phyloP scores from a whole-genome alignment of 23 red algal genomes.

The Gracilaria vermiculophylla region DNA sequence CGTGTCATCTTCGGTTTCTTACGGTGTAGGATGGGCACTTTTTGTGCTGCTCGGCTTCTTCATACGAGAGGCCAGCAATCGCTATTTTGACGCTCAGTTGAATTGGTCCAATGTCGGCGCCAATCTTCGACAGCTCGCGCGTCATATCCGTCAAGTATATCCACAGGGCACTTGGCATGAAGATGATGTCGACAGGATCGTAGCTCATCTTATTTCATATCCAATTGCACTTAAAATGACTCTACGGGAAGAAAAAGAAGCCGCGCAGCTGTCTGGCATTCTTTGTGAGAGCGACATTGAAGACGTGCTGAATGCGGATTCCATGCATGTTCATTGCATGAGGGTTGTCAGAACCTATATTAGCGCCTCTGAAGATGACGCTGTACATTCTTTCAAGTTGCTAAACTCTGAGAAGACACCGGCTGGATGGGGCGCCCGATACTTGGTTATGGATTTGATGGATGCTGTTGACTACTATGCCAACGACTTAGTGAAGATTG shows the following conservation, averaged over 20 bases:
- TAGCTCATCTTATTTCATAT: conserved; percentile 1
- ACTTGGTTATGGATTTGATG: not conserved
- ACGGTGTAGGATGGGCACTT: conserved; percentile 27
- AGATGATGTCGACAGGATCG: not conserved
- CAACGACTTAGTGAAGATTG: not conserved
- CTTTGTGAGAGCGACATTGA: not conserved
- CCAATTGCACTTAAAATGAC: conserved; percentile 19
- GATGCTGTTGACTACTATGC: not conserved
- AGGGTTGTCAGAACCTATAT: conserved; percentile 14
- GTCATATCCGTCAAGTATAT: not conserved
- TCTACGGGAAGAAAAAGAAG: not conserved
- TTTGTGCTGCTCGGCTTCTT: conserved; percentile 41
- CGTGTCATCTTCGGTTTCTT: not conserved
- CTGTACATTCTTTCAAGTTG: not conserved
- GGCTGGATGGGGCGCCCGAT: not conserved
- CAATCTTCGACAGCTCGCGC: not conserved
- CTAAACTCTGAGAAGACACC: not conserved
- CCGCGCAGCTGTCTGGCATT: not conserved
- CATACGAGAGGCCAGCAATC: conserved; percentile 11
- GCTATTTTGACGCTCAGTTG: not conserved
- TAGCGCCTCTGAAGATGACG: not conserved
- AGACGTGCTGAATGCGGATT: not conserved
- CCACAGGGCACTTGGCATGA: conserved; percentile 1
- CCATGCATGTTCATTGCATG: conserved; percentile 8
- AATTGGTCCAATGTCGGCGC: not conserved